Base-by-base conservation (phyloP, 2,329 filamentous ascomycete species). In the Cercospora nicotianae region DNA sequence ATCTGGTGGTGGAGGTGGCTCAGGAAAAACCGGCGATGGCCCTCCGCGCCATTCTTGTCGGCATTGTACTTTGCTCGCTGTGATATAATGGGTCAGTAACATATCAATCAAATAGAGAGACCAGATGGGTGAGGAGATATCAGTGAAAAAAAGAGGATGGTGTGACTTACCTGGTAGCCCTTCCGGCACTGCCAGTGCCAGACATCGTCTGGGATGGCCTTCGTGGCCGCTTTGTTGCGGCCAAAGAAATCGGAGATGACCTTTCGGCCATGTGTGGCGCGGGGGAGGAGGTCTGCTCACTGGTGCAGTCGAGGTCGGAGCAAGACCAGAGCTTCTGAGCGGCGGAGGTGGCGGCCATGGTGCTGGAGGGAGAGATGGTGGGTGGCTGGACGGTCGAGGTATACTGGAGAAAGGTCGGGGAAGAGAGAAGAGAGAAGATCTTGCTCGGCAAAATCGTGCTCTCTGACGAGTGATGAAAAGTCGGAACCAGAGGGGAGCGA, bases 211-310 rank as follows among this genome's bases (percentile, higher is more conserved):
- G 92, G 87, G 60, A 95, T 91, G 55, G 84, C 83, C 36, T 89
- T 85, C 0, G 92, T 95, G 74, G 88, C 90, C 7, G 86, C 83
- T 80, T 95, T 95, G 83, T 95, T 95, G 42, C 92, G 87, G 23
- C 92, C 92, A 73, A 94, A 94, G 65, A 94, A 86, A 75, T 95
- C 91, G 0, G 90, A 93, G 67, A 94, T 90, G 5, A 90, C 88
- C 79, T 94, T 94, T 59, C 92, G 87, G 60, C 69, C 70, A 20
- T 51, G 58, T 6, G 59, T 39, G 23, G 64, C 58, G 31, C 68
- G 68, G 26, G 59, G 55, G 48, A 67, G 30, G 60, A 33, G 39
- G 63, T 65, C 58, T 69, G 65, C 20, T 39, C 63, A 7, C 42
- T 67, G 42, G 66, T 68, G 69, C 71, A 73, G 16, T 63, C 45